Conservation (phyloP, 768 basidiomycete genomes). For the Cystofilobasidium ferigula region DNA sequence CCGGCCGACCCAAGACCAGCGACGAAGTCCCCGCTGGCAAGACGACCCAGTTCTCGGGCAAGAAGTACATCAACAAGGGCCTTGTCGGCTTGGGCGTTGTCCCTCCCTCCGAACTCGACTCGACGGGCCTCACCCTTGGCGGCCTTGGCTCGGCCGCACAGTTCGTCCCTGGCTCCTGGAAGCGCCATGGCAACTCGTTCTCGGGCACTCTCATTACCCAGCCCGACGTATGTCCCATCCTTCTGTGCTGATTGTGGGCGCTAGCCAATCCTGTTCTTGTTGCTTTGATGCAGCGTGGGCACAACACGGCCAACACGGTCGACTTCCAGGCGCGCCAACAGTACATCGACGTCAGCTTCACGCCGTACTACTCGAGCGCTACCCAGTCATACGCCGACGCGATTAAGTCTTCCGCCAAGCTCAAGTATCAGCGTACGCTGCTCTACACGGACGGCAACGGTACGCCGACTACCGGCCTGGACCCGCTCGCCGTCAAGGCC, state of each 20-base stretch:
- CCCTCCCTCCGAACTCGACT: constrained; percentile 27
- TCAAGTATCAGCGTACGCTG: constrained; percentile 47
- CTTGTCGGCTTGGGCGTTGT: constrained; percentile 31
- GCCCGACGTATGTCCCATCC: neutral
- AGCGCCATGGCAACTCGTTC: neutral
- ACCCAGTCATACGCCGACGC: constrained; percentile 47
- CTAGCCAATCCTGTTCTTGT: neutral
- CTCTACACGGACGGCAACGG: constrained; percentile 43
- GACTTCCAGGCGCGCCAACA: constrained; percentile 59
- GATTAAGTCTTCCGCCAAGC: constrained; percentile 43
- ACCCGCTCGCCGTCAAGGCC: constrained; percentile 45
- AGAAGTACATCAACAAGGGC: constrained; percentile 31
- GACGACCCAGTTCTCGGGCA: constrained; percentile 1
- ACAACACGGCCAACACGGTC: constrained; percentile 39
- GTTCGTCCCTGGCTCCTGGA: constrained; percentile 17
- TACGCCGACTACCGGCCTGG: constrained; percentile 49
- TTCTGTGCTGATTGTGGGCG: neutral
- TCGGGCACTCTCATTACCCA: constrained; percentile 41
- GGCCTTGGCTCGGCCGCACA: constrained; percentile 19
- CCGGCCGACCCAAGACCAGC: neutral
- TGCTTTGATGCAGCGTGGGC: neutral
- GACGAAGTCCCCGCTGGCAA: neutral
- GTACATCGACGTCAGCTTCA: constrained; percentile 49
- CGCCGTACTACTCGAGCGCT: constrained; percentile 45
- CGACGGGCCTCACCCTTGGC: constrained; percentile 30